These are phyloP conservation scores for Graphilbum ipis-grandicollis DNA, from an alignment of 2,329 filamentous ascomycete genomes.

Conservation along the genomic window DNA sequence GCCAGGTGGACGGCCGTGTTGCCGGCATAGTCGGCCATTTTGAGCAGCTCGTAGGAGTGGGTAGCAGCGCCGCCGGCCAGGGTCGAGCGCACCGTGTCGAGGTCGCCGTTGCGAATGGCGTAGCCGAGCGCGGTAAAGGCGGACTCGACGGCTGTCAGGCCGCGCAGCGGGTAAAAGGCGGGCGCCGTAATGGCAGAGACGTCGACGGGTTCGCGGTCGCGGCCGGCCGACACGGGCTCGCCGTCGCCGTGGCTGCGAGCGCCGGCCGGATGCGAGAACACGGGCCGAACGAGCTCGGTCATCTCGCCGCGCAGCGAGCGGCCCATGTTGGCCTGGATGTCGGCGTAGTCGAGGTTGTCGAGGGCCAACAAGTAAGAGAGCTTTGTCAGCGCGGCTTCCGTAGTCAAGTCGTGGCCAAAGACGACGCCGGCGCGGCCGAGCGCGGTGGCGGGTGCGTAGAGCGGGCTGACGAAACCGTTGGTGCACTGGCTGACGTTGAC, in stretches of 20 bases:
- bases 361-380: conserved; percentile 67
- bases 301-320: conserved; percentile 68
- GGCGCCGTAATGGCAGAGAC: not conserved
- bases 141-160: conserved; percentile 32
- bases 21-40: conserved; percentile 63
- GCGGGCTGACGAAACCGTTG: conserved; percentile 56
- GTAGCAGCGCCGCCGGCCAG: conserved; percentile 42
- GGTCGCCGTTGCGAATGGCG: conserved; percentile 56
- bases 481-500: conserved; percentile 87
- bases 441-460: conserved; percentile 63
- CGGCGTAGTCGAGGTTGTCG: conserved; percentile 42
- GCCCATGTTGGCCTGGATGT: conserved; percentile 56
- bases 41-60: conserved; percentile 35
- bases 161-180: conserved; percentile 9
- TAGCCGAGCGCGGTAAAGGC: conserved; percentile 65
- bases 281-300: conserved; percentile 54
- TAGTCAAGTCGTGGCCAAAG: conserved; percentile 76
- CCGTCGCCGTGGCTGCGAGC: conserved; percentile 36
- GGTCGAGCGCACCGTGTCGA: conserved; percentile 47
- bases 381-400: conserved; percentile 81
- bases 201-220: not conserved
- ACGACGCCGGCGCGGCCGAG: conserved; percentile 74
- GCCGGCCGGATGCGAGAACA: conserved; percentile 58
- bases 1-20: conserved; percentile 52
- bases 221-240: conserved; percentile 21